Conservation (phyloP, 2,329 filamentous ascomycete genomes). For the Pseudomassariella vexata region DNA sequence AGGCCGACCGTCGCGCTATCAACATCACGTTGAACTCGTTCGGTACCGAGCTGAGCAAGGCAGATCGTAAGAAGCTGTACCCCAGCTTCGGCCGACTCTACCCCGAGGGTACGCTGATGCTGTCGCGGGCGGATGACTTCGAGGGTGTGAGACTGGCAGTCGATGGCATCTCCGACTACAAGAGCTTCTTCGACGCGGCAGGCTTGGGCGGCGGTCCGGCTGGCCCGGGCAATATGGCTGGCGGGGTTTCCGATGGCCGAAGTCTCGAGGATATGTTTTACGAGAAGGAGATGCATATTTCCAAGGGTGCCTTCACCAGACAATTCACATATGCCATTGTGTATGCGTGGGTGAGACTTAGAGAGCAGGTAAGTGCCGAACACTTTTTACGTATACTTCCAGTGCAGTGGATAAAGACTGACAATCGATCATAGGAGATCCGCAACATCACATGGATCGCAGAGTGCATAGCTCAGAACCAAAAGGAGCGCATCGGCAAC, state of each 20-base stretch:
- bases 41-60: constrained; percentile 90
- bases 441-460: constrained; percentile 99
- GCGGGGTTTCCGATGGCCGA: constrained; percentile 71
- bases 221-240: constrained; percentile 77
- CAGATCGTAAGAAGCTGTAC: constrained; percentile 92
- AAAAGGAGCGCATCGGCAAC: constrained; percentile 97
- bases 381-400: too few relatives aligned
- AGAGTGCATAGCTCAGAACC: constrained; percentile 98
- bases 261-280: constrained; percentile 98
- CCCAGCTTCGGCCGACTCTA: constrained; percentile 87
- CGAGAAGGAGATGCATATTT: constrained; percentile 98
- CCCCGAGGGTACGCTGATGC: constrained; percentile 90
- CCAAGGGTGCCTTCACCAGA: constrained; percentile 88
- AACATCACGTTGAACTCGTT: constrained; percentile 99
- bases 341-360: constrained; percentile 95
- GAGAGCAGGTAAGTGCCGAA: constrained; percentile 87
- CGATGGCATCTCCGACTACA: constrained; percentile 89
- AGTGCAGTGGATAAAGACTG: not conserved
- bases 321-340: constrained; percentile 95
- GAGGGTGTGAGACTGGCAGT: constrained; percentile 92
- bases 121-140: constrained; percentile 88
- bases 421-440: constrained; percentile 93
- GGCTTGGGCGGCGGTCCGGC: constrained; percentile 67
- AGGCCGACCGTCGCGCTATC: constrained; percentile 93
- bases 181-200: constrained; percentile 89